Conservation (phyloP, 371 early-diverging fungal species). For the Batkoa obscura region DNA sequence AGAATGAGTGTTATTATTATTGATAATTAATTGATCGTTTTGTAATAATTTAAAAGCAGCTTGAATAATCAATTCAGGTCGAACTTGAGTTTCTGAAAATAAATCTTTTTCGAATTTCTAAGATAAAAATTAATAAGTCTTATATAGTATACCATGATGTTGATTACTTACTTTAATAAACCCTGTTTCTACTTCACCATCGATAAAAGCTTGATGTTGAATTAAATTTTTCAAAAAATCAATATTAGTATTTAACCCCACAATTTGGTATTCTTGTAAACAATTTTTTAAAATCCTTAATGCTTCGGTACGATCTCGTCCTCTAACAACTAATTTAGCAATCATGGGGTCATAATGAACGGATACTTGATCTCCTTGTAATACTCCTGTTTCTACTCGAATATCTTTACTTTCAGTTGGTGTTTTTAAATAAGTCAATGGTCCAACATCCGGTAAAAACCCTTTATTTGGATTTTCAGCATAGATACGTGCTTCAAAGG, state of each 20-base stretch:
- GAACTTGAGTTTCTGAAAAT: slow-evolving; percentile 25
- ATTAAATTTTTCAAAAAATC: slow-evolving; percentile 65
- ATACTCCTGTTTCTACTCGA: slow-evolving; percentile 83
- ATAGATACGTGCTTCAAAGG: slow-evolving; percentile 94
- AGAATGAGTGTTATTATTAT: slow-evolving; percentile 6
- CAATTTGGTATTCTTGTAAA: slow-evolving; percentile 60
- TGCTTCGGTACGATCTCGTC: slow-evolving; percentile 66
- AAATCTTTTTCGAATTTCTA: slow-evolving; percentile 46
- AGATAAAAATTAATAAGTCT: neutral
- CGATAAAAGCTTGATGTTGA: slow-evolving; percentile 61
- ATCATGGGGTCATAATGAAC: slow-evolving; percentile 97
- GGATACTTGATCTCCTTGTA: slow-evolving; percentile 75
- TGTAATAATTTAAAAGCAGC: slow-evolving; percentile 47
- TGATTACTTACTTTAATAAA: slow-evolving; percentile 36
- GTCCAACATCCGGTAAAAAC: slow-evolving; percentile 90
- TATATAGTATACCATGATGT: neutral
- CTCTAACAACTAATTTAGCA: slow-evolving; percentile 81
- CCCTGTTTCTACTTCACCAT: slow-evolving; percentile 83
- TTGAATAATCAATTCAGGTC: slow-evolving; percentile 33
- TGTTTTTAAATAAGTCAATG: slow-evolving; percentile 52
- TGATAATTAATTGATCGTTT: slow-evolving; percentile 19
- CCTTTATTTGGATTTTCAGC: slow-evolving; percentile 87
- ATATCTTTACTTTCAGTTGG: slow-evolving; percentile 34
- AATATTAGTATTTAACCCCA: slow-evolving; percentile 83
- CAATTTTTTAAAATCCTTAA: slow-evolving; percentile 60